Evolutionary conservation across 2,329 filamentous ascomycete genomes (phyloP).

Genomic region (Delphinella strobiligena): DNA sequence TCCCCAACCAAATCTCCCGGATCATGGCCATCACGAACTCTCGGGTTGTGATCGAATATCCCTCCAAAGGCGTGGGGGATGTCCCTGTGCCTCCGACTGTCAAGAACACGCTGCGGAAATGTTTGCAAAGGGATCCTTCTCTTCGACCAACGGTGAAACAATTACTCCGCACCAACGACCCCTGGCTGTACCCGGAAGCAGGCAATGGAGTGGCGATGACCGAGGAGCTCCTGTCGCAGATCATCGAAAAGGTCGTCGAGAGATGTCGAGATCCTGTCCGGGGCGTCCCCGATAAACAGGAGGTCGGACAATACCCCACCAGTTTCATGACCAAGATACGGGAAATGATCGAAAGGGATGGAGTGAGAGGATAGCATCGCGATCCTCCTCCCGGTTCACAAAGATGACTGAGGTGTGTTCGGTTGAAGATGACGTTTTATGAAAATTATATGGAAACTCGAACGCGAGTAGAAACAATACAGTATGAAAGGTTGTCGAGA

Average conservation of each 20-base stretch:
- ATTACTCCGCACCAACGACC: conserved; percentile 42
- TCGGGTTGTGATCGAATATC: conserved; percentile 60
- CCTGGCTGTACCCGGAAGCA: conserved; percentile 46
- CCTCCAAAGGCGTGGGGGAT: conserved; percentile 55
- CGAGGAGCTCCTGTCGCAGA: conserved; percentile 47
- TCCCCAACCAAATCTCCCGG: conserved; percentile 72
- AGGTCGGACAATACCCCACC: conserved; percentile 34
- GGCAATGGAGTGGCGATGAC: conserved; percentile 36
- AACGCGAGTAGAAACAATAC: no score
- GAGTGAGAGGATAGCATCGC: conserved; percentile 5
- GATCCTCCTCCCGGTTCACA: no score
- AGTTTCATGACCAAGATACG: conserved; percentile 37
- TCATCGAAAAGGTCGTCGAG: conserved; percentile 47
- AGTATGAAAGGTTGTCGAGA: no score
- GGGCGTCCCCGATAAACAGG: conserved; percentile 44
- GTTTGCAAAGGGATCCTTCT: conserved; percentile 46
- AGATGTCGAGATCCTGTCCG: conserved; percentile 42
- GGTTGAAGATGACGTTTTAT: no score
- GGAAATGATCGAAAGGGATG: conserved; percentile 24
- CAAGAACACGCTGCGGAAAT: conserved; percentile 43
- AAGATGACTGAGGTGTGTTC: no score
- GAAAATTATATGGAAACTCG: no score
- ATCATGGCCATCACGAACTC: conserved; percentile 81
- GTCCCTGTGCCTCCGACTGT: conserved; percentile 43
- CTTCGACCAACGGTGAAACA: conserved; percentile 45